A percentile compares a stretch with the other conserved stretches of the same genome.
These are phyloP conservation scores for Auricularia auricula-judae DNA, from an alignment of 768 basidiomycete genomes.

Conservation along the genomic window DNA sequence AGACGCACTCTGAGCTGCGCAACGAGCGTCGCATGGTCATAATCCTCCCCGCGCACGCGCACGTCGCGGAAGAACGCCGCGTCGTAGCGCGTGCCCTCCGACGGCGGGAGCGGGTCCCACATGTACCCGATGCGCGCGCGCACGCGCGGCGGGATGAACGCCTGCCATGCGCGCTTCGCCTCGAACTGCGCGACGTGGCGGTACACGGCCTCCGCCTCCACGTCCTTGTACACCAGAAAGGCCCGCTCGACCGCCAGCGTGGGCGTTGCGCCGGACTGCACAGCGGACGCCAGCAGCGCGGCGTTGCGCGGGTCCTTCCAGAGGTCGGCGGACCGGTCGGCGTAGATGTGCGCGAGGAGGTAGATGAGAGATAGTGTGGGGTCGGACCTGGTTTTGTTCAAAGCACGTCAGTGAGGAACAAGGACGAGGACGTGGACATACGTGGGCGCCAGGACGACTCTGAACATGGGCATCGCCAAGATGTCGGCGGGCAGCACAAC, in stretches of 20 bases:
- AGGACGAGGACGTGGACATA: constrained; percentile 25
- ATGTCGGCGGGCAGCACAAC: constrained; percentile 47
- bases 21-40: constrained; percentile 33
- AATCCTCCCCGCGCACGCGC: constrained; percentile 28
- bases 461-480: constrained; percentile 50
- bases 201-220: constrained; percentile 43
- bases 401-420: background rate
- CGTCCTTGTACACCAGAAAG: constrained; percentile 28
- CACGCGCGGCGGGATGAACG: constrained; percentile 58
- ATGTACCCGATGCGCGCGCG: constrained; percentile 45
- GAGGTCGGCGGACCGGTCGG: constrained; percentile 56
- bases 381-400: constrained; percentile 1
- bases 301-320: constrained; percentile 68
- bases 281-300: constrained; percentile 32
- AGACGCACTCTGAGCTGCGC: constrained; percentile 29
- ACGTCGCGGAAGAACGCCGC: constrained; percentile 60
- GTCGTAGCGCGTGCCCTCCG: constrained; percentile 51
- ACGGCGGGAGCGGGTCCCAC: constrained; percentile 83
- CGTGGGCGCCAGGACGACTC: constrained; percentile 58
- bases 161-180: constrained; percentile 39
- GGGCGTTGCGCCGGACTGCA: constrained; percentile 18
- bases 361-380: constrained; percentile 45
- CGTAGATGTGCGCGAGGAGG: constrained; percentile 82
- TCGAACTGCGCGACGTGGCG: constrained; percentile 68
- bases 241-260: constrained; percentile 21